Base-by-base conservation (phyloP, 2,329 filamentous ascomycete genomes). In the Fusarium euwallaceae region DNA sequence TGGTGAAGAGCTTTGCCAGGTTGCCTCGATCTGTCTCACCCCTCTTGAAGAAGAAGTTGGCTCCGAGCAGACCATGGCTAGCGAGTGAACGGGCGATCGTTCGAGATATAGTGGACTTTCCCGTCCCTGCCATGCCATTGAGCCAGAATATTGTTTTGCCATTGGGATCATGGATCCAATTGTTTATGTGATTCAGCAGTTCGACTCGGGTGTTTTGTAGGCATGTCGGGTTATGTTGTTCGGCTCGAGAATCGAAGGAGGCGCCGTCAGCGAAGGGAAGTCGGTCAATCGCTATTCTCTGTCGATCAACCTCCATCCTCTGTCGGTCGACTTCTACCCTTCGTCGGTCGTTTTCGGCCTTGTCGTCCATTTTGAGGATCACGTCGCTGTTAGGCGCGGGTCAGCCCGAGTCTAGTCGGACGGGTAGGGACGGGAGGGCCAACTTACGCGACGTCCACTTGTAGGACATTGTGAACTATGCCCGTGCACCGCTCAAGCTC, bases 171-270 rank as follows among this genome's bases (percentile, higher is more conserved):
- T 53, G n/a, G 22, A 62, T 14, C 69, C 69, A 71, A 11, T 41
- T 16, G 4, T 43, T 37, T 9, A 78, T 68, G 10, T 72, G 51
- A 4, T 64, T 8, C 3, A 84, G 77, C 6, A 86, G 77, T 0
- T 83, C 74, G 2, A 74, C 69, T 62, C 81, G 77, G 1, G 83
- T 86, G 24, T 71, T 71, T 32, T 66, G 70, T 4, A 80, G 74
- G 56, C 82, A 86, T 20, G 66, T 78, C 4, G 81, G 65, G 43
- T 82, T 78, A 51, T 83, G 78, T 55, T 82, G 78, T 51, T 84
- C 78, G 9, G 72, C 76, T 20, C 80, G 73, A 1, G 84, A 83
- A 68, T 86, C 78, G 64, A 83, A 85, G 0, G 78, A 63, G 1
- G 81, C 82, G 0, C 72, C 76, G 8, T 70, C 61, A 3, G 74